Conservation (phyloP, 352 stramenopile species). For the Pythium plurisporium region DNA sequence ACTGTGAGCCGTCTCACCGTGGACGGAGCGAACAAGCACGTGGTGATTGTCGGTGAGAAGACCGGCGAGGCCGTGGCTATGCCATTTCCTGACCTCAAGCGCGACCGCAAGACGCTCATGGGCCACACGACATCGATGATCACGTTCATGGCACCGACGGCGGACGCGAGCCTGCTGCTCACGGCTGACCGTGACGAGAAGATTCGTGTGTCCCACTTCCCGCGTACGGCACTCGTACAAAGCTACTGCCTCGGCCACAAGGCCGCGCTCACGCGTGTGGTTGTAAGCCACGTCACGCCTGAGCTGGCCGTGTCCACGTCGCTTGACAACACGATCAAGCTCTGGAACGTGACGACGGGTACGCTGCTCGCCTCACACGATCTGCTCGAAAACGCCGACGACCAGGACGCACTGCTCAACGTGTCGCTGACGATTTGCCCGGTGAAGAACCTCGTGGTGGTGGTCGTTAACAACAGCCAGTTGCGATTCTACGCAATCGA, state of each 20-base stretch:
- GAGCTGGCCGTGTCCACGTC: constrained; percentile 66
- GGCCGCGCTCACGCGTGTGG: constrained; percentile 60
- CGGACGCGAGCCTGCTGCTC: constrained; percentile 52
- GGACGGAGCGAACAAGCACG: constrained; percentile 37
- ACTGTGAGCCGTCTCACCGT: constrained; percentile 29
- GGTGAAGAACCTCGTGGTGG: constrained; percentile 46
- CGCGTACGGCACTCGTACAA: constrained; percentile 62
- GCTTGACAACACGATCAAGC: constrained; percentile 79
- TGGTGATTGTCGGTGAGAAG: constrained; percentile 74
- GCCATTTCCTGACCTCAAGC: constrained; percentile 62
- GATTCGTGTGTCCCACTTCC: constrained; percentile 79
- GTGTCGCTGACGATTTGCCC: constrained; percentile 58
- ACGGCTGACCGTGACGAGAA: constrained; percentile 84
- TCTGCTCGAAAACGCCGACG: constrained; percentile 33
- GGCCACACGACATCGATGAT: constrained; percentile 87
- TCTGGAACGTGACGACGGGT: constrained; percentile 57
- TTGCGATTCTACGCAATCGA: constrained; percentile 58
- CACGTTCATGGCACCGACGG: constrained; percentile 59
- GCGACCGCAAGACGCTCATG: constrained; percentile 69
- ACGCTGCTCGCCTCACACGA: constrained; percentile 48
- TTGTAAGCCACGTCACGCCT: constrained; percentile 34
- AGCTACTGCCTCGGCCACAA: constrained; percentile 82
- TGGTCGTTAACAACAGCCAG: constrained; percentile 45
- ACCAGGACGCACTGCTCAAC: constrained; percentile 33
- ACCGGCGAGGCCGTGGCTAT: constrained; percentile 76